Base-by-base conservation (phyloP, 805 yeast genomes). In the Candida manassasensis region DNA sequence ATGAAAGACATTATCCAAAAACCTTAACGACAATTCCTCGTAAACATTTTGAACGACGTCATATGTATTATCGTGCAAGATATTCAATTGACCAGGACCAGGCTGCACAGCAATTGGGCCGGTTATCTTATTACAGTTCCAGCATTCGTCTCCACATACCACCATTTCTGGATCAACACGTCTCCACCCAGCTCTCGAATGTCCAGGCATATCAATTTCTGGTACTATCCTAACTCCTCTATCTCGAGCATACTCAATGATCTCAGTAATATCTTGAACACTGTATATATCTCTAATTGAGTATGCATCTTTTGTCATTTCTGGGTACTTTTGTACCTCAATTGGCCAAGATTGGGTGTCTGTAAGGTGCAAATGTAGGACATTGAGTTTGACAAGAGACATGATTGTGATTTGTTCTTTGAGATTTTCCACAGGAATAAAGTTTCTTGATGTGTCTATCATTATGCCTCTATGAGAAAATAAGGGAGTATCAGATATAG, bases 321-420 rank as follows among this genome's bases (percentile, higher is more conserved):
- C 50, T 0, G 72, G 71, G 37, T 50, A 61, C 2, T 44, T 25
- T 15, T 44, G 38, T 19, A 67, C 34, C 21, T 49, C 46, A 10
- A 66, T 14, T 2, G 72, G 70, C 72, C 71, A 67, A 18, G 66
- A 56, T 39, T 62, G 67, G 4, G 68, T 35, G 40, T 67, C 72
- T 13, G 41, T 51, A 12, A 64, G 31, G 42, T 67, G 72, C 67
- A 68, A 63, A 41, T 67, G 72, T 27, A 67, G 49, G 6, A 55
- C 47, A 42, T 67, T 67, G 52, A 67, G 40, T 49, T 67, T 66
- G 9, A 59, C 30, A 11, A 62, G 48, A 1, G 66, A 43, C 67
- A 66, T 57, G 17, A 58, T 45, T 36, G 65, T 70, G 36, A 67
- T 50, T 41, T 65, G 69, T 22, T 59, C 55, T 22, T 44, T 32